Conservation (phyloP, 345 rosid genomes). For the Eucalyptus pauciflora region DNA sequence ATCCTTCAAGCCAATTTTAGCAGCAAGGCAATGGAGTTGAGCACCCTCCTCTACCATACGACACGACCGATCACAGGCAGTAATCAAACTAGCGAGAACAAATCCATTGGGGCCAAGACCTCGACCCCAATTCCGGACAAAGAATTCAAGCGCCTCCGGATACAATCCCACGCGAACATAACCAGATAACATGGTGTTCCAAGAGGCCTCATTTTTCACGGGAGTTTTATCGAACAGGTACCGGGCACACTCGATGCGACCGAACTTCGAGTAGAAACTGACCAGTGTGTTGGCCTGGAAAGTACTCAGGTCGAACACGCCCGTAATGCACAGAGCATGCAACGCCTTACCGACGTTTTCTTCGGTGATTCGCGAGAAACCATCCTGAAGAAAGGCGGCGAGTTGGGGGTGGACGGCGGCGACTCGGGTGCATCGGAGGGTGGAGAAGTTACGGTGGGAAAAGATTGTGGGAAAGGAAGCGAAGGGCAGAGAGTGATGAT, state of each 20-base stretch:
- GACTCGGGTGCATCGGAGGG: slow-evolving; percentile 45
- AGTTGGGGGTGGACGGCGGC: slow-evolving; percentile 28
- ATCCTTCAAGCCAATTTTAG: slow-evolving; percentile 40
- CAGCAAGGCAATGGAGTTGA: slow-evolving; percentile 54
- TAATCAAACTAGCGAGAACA: slow-evolving; percentile 59
- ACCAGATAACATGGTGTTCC: slow-evolving; percentile 82
- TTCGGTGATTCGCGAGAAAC: slow-evolving; percentile 63
- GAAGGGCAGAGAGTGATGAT: not conserved
- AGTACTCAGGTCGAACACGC: slow-evolving; percentile 25
- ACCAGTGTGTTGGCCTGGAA: slow-evolving; percentile 58
- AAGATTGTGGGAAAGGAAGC: not conserved
- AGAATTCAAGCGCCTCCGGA: slow-evolving; percentile 28
- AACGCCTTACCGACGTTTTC: slow-evolving; percentile 48
- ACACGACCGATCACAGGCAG: slow-evolving; percentile 62
- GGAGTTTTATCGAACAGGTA: slow-evolving; percentile 67
- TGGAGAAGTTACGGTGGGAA: not conserved
- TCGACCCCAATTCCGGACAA: slow-evolving; percentile 22
- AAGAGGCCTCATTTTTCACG: slow-evolving; percentile 59
- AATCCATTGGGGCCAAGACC: slow-evolving; percentile 47
- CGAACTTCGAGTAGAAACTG: slow-evolving; percentile 51
- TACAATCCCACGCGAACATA: slow-evolving; percentile 41
- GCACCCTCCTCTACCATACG: slow-evolving; percentile 49
- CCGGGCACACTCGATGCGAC: slow-evolving; percentile 26
- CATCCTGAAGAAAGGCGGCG: slow-evolving; percentile 41
- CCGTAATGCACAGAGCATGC: slow-evolving; percentile 64